Conservation (phyloP, 805 yeast species). For the Candida hungchunana region DNA sequence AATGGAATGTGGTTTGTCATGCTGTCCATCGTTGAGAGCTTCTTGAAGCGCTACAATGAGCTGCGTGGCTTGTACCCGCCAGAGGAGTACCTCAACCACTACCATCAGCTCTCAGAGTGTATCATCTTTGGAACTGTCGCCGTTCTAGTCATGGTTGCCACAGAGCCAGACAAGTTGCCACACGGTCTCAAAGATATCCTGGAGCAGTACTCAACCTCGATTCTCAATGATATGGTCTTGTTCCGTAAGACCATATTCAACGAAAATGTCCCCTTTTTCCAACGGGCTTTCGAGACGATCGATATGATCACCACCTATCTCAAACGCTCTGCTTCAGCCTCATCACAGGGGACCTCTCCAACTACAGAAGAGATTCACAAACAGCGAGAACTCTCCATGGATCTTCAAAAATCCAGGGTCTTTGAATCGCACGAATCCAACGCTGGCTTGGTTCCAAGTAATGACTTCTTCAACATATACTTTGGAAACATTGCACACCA, state of each 20-base stretch:
- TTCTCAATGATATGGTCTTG: constrained; percentile 10
- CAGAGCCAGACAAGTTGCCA: constrained; percentile 15
- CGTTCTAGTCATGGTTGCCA: constrained; percentile 10
- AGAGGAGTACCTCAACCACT: constrained; percentile 12
- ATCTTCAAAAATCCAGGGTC: constrained; percentile 16
- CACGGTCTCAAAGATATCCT: constrained; percentile 12
- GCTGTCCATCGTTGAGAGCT: constrained; percentile 22
- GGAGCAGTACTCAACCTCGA: constrained; percentile 10
- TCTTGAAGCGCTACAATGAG: constrained; percentile 18
- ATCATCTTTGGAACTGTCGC: constrained; percentile 13
- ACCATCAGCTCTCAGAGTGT: constrained; percentile 14
- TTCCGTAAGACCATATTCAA: constrained; percentile 14
- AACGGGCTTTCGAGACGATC: constrained; percentile 13
- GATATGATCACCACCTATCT: constrained; percentile 1
- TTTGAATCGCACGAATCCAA: constrained; percentile 18
- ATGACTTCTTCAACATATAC: constrained; percentile 22
- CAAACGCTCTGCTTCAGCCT: background rate
- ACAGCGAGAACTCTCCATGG: constrained; percentile 10
- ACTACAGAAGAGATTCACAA: constrained; percentile 4
- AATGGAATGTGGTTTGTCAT: constrained; percentile 21
- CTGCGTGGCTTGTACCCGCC: constrained; percentile 15
- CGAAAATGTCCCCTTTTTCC: constrained; percentile 18
- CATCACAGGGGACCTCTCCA: background rate
- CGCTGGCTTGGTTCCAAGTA: constrained; percentile 20
- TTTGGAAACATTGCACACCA: constrained; percentile 16